These are phyloP conservation scores for Wilcoxina mikolae DNA, from an alignment of 495 filamentous ascomycete species.

Conservation along the genomic window DNA sequence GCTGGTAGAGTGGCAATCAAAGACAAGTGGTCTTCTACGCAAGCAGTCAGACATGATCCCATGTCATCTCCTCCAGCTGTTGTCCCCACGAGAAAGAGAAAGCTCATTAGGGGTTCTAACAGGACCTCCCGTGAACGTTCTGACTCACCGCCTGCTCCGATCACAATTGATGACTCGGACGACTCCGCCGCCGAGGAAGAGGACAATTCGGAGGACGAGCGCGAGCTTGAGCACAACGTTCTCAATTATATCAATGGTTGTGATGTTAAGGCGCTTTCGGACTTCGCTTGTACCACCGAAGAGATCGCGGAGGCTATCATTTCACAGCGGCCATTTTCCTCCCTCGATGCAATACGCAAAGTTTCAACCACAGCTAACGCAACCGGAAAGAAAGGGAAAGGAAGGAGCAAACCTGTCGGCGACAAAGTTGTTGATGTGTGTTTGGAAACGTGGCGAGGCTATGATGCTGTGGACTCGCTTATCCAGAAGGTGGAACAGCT, in stretches of 20 bases:
- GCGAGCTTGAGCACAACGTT: constrained; percentile 42
- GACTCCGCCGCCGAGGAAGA: constrained; percentile 38
- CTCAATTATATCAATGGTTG: constrained; percentile 76
- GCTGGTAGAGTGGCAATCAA: constrained; percentile 26
- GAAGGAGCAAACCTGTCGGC: constrained; percentile 42
- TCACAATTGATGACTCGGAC: constrained; percentile 43
- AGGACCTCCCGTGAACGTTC: constrained; percentile 25
- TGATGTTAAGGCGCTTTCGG: constrained; percentile 51
- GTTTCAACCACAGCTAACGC: constrained; percentile 33
- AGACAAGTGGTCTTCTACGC: constrained; percentile 34
- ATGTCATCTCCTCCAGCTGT: constrained; percentile 20
- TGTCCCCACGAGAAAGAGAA: constrained; percentile 23
- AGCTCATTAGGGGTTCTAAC: constrained; percentile 19
- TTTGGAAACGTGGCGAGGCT: constrained; percentile 53
- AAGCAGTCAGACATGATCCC: constrained; percentile 30
- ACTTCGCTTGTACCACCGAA: constrained; percentile 58
- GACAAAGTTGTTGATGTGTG: constrained; percentile 60
- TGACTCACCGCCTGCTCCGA: constrained; percentile 14
- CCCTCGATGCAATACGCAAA: constrained; percentile 45
- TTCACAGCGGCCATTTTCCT: constrained; percentile 50
- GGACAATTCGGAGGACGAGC: constrained; percentile 30
- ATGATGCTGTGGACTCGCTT: constrained; percentile 63
- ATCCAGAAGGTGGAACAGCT: constrained; percentile 55
- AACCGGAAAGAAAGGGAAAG: constrained; percentile 35
- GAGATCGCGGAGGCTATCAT: constrained; percentile 51